These are phyloP conservation scores for Lepidium aucheri DNA, from an alignment of 345 rosid genomes.

Conservation along the genomic window DNA sequence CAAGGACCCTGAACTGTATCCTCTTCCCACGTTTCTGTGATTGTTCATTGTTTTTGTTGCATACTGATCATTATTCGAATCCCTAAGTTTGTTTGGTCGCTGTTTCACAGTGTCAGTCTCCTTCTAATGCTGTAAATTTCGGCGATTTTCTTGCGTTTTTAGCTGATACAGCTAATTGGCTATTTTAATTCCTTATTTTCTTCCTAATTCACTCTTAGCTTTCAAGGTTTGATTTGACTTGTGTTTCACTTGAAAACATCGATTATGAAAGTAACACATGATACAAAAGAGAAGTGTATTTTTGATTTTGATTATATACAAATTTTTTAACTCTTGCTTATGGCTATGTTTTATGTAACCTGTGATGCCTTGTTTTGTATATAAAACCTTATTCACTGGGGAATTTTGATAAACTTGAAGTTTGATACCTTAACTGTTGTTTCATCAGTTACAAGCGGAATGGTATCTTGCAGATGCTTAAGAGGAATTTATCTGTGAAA, in stretches of 20 bases:
- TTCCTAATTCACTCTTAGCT: not conserved
- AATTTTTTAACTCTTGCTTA: not conserved
- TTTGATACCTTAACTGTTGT: slow-evolving; percentile 11
- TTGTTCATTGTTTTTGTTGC: not conserved
- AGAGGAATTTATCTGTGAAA: slow-evolving; percentile 70
- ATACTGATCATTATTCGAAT: not conserved
- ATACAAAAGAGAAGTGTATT: not conserved
- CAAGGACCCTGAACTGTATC: slow-evolving; percentile 94
- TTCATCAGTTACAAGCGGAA: slow-evolving; percentile 73
- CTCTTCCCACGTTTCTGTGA: not conserved
- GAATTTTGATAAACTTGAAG: not conserved
- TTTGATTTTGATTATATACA: not conserved
- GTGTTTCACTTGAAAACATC: not conserved
- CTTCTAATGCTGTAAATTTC: not conserved
- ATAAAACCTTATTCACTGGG: not conserved
- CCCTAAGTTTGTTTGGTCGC: not conserved
- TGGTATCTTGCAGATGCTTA: slow-evolving; percentile 93
- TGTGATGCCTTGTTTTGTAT: not conserved
- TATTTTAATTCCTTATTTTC: not conserved
- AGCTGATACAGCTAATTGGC: not conserved
- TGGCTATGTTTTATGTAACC: not conserved
- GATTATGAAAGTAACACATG: not conserved
- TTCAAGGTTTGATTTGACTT: not conserved
- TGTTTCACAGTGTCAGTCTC: not conserved
- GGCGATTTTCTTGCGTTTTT: not conserved